Percentiles rank a stretch among this genome's conserved stretches.
These are phyloP conservation scores for Solanum chacoense DNA, from an alignment of 305 asterid species.

Conservation along the genomic window DNA sequence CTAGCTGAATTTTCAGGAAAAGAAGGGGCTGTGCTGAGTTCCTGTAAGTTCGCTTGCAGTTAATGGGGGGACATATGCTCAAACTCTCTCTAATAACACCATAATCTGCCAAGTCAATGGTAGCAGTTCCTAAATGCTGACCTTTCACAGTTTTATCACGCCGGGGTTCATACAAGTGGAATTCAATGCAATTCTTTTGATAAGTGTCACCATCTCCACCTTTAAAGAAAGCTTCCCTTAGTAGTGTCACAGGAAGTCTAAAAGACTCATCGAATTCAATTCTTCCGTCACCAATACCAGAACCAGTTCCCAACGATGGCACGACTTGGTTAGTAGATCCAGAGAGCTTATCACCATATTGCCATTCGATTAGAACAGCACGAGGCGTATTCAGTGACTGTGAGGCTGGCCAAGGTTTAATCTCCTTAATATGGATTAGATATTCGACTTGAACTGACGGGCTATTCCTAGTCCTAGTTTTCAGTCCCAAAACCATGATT, in stretches of 20 bases:
- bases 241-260: conserved; percentile 39
- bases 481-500: conserved; percentile 77
- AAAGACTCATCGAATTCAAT: conserved; percentile 62
- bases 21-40: conserved; percentile 39
- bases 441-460: conserved; percentile 38
- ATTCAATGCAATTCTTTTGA: conserved; percentile 58
- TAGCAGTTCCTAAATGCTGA: conserved; percentile 55
- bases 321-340: conserved; percentile 34
- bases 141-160: conserved; percentile 54
- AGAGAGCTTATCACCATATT: conserved; percentile 40
- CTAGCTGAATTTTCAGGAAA: conserved; percentile 41
- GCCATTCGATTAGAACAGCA: conserved; percentile 73
- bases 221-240: conserved; percentile 24
- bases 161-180: conserved; percentile 63
- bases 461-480: conserved; percentile 47
- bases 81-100: conserved; percentile 41
- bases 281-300: conserved; percentile 50
- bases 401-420: conserved; percentile 92
- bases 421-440: conserved; percentile 45
- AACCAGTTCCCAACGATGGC: conserved; percentile 4
- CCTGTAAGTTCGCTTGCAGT: conserved; percentile 52
- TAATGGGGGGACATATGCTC: conserved; percentile 41
- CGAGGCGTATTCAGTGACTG: conserved; percentile 49
- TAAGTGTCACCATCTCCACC: conserved; percentile 23
- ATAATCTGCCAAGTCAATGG: conserved; percentile 59